A percentile compares a stretch with the other conserved stretches of the same genome.
Evolutionary conservation across 2,329 filamentous ascomycete genomes (phyloP).

Genomic region (Tolypocladium album): DNA sequence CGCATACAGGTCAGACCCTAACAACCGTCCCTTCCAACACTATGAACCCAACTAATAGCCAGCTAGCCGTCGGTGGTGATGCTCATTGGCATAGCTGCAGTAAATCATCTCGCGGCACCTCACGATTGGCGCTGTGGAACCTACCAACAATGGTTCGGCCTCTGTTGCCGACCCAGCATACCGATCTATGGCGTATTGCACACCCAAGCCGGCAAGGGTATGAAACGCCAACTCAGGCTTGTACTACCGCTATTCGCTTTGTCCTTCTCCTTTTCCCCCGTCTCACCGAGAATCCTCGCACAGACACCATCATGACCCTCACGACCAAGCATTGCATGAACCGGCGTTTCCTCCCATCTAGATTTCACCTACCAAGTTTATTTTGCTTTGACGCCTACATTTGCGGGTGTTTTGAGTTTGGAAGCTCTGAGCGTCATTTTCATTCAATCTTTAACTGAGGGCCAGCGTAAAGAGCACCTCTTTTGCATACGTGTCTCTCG

Average conservation of each 20-base stretch:
- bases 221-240: background rate
- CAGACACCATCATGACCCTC: constrained; percentile 10
- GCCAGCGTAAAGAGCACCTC: background rate
- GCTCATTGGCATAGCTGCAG: background rate
- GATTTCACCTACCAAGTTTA: constrained; percentile 15
- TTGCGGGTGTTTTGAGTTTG: background rate
- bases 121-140: background rate
- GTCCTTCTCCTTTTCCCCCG: background rate
- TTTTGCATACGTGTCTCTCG: background rate
- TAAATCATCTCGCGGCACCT: background rate
- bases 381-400: background rate
- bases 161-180: background rate
- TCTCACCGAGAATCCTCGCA: background rate
- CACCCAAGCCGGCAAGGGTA: background rate
- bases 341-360: constrained; percentile 13
- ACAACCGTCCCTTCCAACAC: background rate
- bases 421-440: background rate
- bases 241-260: background rate
- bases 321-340: constrained; percentile 16
- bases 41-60: background rate
- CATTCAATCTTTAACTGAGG: background rate
- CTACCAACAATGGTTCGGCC: background rate
- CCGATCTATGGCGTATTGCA: background rate
- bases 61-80: constrained; percentile 24
- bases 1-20: constrained; percentile 23